Evolutionary conservation across 2,329 filamentous ascomycete species (phyloP).

Genomic region (Curvularia spicifera): DNA sequence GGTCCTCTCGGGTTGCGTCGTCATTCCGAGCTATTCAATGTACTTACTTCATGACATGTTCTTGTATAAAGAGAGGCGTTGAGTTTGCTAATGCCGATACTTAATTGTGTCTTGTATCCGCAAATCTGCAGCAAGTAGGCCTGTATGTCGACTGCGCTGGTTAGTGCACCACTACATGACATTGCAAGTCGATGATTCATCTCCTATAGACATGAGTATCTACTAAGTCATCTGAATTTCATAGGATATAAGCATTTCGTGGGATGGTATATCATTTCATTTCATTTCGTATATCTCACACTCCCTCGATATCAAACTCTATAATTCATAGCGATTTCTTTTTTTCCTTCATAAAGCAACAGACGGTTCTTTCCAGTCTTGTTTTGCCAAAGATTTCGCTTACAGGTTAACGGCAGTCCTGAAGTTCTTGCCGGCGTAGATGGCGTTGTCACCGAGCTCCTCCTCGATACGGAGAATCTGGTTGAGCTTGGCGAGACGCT

Average conservation of each 20-base stretch:
- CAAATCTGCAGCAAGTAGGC: not conserved
- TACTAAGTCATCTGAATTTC: not conserved
- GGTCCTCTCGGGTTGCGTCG: not conserved
- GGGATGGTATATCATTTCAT: slow-evolving; percentile 4
- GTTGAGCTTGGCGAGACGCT: slow-evolving; percentile 99
- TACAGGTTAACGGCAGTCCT: slow-evolving; percentile 81
- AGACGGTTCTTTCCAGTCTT: not conserved
- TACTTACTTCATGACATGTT: not conserved
- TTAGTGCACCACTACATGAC: not conserved
- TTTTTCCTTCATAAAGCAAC: not conserved
- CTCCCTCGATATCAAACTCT: slow-evolving; percentile 10
- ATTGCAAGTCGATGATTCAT: not conserved
- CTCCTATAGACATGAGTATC: not conserved
- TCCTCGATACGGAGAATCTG: slow-evolving; percentile 99
- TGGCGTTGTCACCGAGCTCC: slow-evolving; percentile 82
- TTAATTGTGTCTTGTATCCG: not conserved
- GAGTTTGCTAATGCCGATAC: not conserved
- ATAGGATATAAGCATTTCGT: not conserved
- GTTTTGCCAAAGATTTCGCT: slow-evolving; percentile 4
- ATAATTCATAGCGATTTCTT: slow-evolving; percentile 13
- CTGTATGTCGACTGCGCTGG: not conserved
- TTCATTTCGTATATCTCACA: slow-evolving; percentile 13
- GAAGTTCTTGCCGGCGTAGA: slow-evolving; percentile 94
- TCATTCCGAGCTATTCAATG: not conserved
- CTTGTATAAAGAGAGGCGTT: too few species aligned